Evolutionary conservation across 768 basidiomycete genomes (phyloP).

Genomic region (Tylopilus subfusipes): DNA sequence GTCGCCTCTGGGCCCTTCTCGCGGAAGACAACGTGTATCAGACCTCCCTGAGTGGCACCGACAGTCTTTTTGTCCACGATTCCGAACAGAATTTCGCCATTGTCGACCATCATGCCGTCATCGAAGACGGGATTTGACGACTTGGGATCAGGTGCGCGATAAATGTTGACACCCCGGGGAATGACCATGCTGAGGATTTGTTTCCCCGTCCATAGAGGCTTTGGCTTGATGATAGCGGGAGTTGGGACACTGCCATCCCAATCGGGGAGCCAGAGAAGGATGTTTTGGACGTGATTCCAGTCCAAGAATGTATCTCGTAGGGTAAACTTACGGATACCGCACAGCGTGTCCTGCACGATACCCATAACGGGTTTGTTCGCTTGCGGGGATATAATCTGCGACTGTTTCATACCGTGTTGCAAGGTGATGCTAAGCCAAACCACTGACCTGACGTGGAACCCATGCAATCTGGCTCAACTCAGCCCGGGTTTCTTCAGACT

Average conservation of each 20-base stretch:
- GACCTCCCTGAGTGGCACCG: slow-evolving; percentile 89
- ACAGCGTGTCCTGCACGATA: slow-evolving; percentile 98
- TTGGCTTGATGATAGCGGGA: slow-evolving; percentile 94
- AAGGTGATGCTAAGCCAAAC: background rate
- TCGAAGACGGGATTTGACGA: slow-evolving; percentile 81
- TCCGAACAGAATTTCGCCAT: slow-evolving; percentile 93
- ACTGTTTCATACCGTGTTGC: background rate
- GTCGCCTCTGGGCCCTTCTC: slow-evolving; percentile 95
- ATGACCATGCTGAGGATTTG: slow-evolving; percentile 91
- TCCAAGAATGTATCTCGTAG: slow-evolving; percentile 94
- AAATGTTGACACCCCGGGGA: slow-evolving; percentile 93
- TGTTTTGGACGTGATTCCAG: slow-evolving; percentile 95
- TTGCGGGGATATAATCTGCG: slow-evolving; percentile 96
- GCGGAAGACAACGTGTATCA: slow-evolving; percentile 95
- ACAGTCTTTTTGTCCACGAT: slow-evolving; percentile 99
- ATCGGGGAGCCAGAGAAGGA: slow-evolving; percentile 94
- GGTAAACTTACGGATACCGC: slow-evolving; percentile 96
- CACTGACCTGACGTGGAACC: slow-evolving; percentile 88
- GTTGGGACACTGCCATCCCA: slow-evolving; percentile 95
- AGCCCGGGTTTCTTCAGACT: slow-evolving; percentile 96
- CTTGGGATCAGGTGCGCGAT: slow-evolving; percentile 75
- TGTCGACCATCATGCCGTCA: slow-evolving; percentile 94
- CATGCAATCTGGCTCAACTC: slow-evolving; percentile 98
- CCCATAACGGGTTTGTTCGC: slow-evolving; percentile 99
- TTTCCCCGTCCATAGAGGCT: slow-evolving; percentile 97